These are phyloP conservation scores for Agastache rugosa DNA, from an alignment of 257 asterid species.

Conservation along the genomic window DNA sequence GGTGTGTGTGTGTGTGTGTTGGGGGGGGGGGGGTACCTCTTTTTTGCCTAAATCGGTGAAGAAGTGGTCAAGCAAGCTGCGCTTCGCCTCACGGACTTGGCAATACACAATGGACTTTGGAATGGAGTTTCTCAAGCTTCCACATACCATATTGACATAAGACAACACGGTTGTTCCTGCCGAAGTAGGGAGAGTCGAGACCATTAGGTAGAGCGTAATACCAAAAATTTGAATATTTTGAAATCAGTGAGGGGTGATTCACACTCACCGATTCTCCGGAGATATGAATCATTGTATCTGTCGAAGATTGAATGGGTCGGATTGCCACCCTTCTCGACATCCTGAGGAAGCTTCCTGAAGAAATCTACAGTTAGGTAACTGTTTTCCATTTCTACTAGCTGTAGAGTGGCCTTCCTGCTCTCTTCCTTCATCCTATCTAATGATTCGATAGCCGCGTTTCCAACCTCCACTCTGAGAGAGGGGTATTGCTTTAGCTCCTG, in stretches of 20 bases:
- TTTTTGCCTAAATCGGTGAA: constrained; percentile 83
- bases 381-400: constrained; percentile 94
- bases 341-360: constrained; percentile 99
- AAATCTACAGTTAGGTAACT: constrained; percentile 94
- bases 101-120: constrained; percentile 96
- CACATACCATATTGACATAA: constrained; percentile 95
- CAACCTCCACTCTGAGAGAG: constrained; percentile 88
- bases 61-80: constrained; percentile 93
- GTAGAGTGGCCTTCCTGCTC: constrained; percentile 90
- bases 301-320: constrained; percentile 98
- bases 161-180: constrained; percentile 92
- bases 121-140: constrained; percentile 87
- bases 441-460: constrained; percentile 84
- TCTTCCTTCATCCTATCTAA: constrained; percentile 95
- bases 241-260: constrained; percentile 12
- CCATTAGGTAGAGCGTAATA: neutral
- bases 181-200: neutral
- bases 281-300: constrained; percentile 91
- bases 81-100: constrained; percentile 99
- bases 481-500: constrained; percentile 99
- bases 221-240: neutral
- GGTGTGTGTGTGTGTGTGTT: neutral
- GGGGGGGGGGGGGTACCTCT: constrained; percentile 55
- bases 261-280: constrained; percentile 81
- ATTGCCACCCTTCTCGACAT: constrained; percentile 98